Conservation (phyloP, 2,329 filamentous ascomycete genomes). For the Fonsecaea pedrosoi region DNA sequence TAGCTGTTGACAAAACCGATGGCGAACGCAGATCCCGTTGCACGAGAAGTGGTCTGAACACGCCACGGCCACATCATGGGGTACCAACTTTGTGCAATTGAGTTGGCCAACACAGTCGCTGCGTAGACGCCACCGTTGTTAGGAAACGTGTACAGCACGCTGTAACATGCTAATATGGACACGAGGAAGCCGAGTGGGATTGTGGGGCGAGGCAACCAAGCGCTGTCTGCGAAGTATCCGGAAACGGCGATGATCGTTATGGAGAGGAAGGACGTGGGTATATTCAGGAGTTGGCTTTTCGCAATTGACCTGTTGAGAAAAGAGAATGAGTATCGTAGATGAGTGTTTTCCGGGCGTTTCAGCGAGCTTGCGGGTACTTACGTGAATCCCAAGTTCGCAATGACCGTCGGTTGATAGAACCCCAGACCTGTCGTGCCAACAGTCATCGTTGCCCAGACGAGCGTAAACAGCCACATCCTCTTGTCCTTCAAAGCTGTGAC, state of each 20-base stretch:
- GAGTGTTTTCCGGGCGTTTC: background rate
- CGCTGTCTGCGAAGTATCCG: conserved; percentile 54
- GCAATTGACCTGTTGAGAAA: conserved; percentile 50
- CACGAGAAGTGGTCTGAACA: conserved; percentile 56
- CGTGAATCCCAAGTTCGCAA: conserved; percentile 53
- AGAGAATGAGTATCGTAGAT: conserved; percentile 8
- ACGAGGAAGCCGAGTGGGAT: conserved; percentile 54
- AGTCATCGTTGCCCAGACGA: conserved; percentile 57
- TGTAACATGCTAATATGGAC: conserved; percentile 55
- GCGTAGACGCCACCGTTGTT: conserved; percentile 57
- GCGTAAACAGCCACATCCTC: conserved; percentile 55
- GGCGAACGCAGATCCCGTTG: conserved; percentile 58
- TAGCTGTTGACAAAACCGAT: conserved; percentile 60
- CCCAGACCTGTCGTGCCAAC: conserved; percentile 54
- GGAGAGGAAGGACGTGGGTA: conserved; percentile 54
- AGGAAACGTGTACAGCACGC: conserved; percentile 55
- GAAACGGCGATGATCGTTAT: conserved; percentile 53
- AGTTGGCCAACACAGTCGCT: conserved; percentile 55
- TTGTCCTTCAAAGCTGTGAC: conserved; percentile 49
- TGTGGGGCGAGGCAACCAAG: conserved; percentile 52
- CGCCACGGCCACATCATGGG: conserved; percentile 62
- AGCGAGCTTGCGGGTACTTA: conserved; percentile 36
- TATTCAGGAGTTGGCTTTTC: conserved; percentile 57
- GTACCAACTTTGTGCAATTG: conserved; percentile 54
- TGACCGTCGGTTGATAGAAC: conserved; percentile 53